Percentiles rank a stretch among this genome's conserved stretches.
These are phyloP conservation scores for Alnus glutinosa DNA, from an alignment of 306 rosid species.

Conservation along the genomic window DNA sequence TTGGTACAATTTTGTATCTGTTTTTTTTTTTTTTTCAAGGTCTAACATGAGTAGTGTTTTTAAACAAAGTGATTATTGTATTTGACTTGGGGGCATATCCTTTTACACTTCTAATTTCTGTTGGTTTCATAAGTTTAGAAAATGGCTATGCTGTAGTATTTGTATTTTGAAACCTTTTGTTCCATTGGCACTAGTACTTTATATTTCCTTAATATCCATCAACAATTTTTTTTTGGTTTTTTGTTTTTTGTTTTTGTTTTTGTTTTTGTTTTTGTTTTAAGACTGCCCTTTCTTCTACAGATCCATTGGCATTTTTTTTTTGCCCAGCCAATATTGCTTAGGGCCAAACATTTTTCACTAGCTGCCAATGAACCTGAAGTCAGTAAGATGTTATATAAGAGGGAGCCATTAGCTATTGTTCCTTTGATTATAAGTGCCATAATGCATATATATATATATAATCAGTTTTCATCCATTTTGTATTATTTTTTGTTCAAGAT, in stretches of 20 bases:
- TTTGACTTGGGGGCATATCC: neutral
- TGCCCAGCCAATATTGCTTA: neutral
- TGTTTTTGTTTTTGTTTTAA: too few relatives aligned
- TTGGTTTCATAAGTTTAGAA: neutral
- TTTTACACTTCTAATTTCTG: neutral
- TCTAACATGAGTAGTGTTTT: neutral
- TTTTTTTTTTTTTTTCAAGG: too few relatives aligned
- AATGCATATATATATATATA: neutral
- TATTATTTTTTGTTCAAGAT: neutral
- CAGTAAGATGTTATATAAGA: neutral
- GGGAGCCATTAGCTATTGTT: neutral
- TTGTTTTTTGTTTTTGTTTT: too few relatives aligned
- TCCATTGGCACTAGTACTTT: too few relatives aligned
- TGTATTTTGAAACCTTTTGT: too few relatives aligned
- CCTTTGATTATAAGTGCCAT: neutral
- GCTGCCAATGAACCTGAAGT: neutral
- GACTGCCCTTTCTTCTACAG: neutral
- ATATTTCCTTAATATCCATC: too few relatives aligned
- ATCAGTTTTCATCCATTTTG: too few relatives aligned
- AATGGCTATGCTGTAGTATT: too few relatives aligned
- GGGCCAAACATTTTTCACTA: neutral
- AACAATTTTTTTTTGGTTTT: too few relatives aligned
- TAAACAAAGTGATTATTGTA: neutral
- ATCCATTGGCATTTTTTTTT: neutral
- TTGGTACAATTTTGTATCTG: too few relatives aligned